Conservation (phyloP, 78 protist species). For the Planoprotostelium fungivorum region DNA sequence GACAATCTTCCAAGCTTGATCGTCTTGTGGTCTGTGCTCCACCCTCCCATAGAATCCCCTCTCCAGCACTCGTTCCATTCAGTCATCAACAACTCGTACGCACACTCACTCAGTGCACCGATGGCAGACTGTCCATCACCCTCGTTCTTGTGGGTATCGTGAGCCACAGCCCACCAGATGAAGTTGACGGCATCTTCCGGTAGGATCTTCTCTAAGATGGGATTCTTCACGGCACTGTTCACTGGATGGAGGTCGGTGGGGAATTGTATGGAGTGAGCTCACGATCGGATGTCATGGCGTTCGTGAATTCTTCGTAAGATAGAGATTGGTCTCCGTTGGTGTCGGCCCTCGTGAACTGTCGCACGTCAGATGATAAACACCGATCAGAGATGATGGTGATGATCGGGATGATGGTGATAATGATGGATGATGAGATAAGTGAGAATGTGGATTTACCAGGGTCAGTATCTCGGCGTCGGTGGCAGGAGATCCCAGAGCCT, state of each 20-base stretch:
- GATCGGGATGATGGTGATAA: constrained; percentile 18
- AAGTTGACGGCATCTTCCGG: not conserved
- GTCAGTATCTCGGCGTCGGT: constrained; percentile 14
- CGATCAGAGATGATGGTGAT: constrained; percentile 16
- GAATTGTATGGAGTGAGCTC: not conserved
- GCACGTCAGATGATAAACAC: not conserved
- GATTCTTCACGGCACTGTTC: not conserved
- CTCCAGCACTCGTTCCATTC: not conserved
- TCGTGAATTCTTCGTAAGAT: constrained; percentile 16
- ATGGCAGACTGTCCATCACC: not conserved
- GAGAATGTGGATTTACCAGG: constrained; percentile 3
- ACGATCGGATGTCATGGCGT: constrained; percentile 31
- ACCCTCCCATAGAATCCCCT: not conserved
- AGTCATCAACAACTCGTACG: not conserved
- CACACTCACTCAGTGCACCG: not conserved
- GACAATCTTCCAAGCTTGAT: not conserved
- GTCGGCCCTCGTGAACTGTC: constrained; percentile 31
- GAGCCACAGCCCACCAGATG: not conserved
- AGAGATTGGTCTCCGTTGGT: constrained; percentile 18
- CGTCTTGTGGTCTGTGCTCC: not conserved
- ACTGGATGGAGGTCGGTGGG: not conserved
- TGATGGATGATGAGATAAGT: constrained; percentile 24
- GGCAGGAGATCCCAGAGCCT: not conserved
- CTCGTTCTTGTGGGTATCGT: not conserved
- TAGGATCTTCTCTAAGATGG: not conserved